Conservation (phyloP, 805 yeast genomes). For the Zygoascus flipseniorum region DNA sequence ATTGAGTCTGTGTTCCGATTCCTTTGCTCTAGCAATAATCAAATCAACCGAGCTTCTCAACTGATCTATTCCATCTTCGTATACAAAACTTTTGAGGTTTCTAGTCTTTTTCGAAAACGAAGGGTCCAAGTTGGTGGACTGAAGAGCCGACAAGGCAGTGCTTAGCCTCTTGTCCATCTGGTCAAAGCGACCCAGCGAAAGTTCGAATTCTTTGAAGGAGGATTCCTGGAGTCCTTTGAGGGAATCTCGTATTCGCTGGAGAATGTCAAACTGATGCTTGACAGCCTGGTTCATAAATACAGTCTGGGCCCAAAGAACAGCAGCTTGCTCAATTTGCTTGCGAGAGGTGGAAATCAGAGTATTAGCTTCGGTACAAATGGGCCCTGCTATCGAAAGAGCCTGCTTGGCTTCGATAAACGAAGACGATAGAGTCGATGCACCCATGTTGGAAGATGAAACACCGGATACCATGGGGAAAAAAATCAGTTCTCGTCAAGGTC, state of each 20-base stretch:
- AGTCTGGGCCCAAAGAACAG: constrained; percentile 35
- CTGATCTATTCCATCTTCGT: constrained; percentile 32
- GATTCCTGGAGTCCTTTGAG: constrained; percentile 14
- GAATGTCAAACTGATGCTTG: constrained; percentile 38
- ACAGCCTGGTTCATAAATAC: constrained; percentile 39
- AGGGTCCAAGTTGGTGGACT: constrained; percentile 30
- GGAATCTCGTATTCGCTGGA: constrained; percentile 27
- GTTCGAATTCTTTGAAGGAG: constrained; percentile 14
- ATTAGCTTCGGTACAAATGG: constrained; percentile 45
- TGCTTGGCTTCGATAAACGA: constrained; percentile 42
- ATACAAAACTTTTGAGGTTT: constrained; percentile 41
- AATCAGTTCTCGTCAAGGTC: too few relatives aligned
- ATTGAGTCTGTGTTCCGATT: constrained; percentile 7
- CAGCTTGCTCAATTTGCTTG: constrained; percentile 33
- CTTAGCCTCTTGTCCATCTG: constrained; percentile 26
- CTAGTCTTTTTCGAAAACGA: constrained; percentile 16
- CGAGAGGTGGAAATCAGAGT: constrained; percentile 30
- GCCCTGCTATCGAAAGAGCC: constrained; percentile 41
- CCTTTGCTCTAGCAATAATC: constrained; percentile 19
- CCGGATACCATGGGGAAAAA: neutral
- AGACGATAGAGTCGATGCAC: neutral
- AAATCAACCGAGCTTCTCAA: constrained; percentile 26
- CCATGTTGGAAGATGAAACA: neutral
- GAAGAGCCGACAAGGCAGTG: constrained; percentile 28
- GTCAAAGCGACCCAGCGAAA: constrained; percentile 20